Base-by-base conservation (phyloP, 2,329 filamentous ascomycete genomes). In the Didymella segeticola region DNA sequence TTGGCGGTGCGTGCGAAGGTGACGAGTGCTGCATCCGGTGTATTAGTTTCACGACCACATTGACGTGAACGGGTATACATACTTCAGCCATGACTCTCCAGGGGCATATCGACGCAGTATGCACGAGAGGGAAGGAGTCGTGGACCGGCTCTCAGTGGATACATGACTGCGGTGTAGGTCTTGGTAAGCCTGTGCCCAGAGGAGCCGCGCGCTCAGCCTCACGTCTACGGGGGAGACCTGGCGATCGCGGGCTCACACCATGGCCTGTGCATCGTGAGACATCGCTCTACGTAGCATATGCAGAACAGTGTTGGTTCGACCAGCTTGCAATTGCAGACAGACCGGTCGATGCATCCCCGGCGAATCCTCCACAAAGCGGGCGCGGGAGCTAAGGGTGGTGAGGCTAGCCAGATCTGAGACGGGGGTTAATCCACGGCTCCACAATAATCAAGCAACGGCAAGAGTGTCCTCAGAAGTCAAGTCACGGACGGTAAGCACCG, bases 231-330 rank as follows among this genome's bases (percentile, higher is more conserved):
- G 43, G 42, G n/a, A 25, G 26, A 10, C 43, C 50, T 33, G 31
- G 43, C 50, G 31, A 38, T 27, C 19, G 37, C 12, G 8, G 23
- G 3, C 6, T 41, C 46, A 42, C 29, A 6, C 46, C 22, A 26
- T 41, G 36, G 20, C 10, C 9, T 33, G 19, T 20, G 22, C 12
- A 23, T 41, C 19, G 29, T n/a, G 19, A 58, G 78, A 78, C 4
- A 11, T 6, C 3, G 14, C 7, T 22, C 20, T 38, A 9, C 20
- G 23, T 9, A 27, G 20, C 11, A 12, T 23, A 17, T 29, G 37
- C 36, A 31, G 19, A 5, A 23, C 26, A 39, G 10, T 9, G 26
- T 7, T 25, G 26, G 19, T 19, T 47, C 27, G 9, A 19, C 17
- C 19, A 30, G 12, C 11, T 7, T 33, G 6, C 29, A 25, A 14